Evolutionary conservation across 768 basidiomycete genomes (phyloP).

Genomic region (Collybia nuda): DNA sequence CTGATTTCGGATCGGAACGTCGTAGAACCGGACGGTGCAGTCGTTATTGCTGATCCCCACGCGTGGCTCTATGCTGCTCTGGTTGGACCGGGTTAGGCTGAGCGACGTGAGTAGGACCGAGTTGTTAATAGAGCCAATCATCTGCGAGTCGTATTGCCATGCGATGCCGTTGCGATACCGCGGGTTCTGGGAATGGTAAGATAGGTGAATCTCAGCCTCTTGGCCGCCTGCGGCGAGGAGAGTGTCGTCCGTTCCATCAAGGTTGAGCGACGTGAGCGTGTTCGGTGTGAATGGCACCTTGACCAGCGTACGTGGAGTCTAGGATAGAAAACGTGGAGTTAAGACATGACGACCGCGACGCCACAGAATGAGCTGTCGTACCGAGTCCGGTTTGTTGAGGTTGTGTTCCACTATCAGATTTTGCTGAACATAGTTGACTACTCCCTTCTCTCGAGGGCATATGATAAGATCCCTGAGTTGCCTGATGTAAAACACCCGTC

Average conservation of each 20-base stretch:
- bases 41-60: conserved; percentile 89
- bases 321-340: conserved; percentile 1
- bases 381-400: conserved; percentile 43
- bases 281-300: conserved; percentile 61
- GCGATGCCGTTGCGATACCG: conserved; percentile 23
- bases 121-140: conserved; percentile 79
- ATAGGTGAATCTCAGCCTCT: conserved; percentile 69
- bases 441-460: conserved; percentile 65
- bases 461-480: conserved; percentile 80
- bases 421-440: conserved; percentile 61
- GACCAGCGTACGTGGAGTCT: conserved; percentile 49
- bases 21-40: conserved; percentile 76
- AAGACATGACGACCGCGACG: conserved; percentile 9
- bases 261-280: conserved; percentile 55
- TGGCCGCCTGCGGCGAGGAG: conserved; percentile 80
- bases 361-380: conserved; percentile 26
- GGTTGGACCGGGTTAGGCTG: conserved; percentile 55
- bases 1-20: conserved; percentile 57
- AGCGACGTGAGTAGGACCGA: conserved; percentile 69
- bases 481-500: conserved; percentile 29
- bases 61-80: conserved; percentile 72
- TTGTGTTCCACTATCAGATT: conserved; percentile 62
- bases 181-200: conserved; percentile 34
- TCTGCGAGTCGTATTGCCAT: conserved; percentile 58
- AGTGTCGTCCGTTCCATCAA: conserved; percentile 51